Base-by-base conservation (phyloP, 345 rosid genomes). In the Gossypium australe region DNA sequence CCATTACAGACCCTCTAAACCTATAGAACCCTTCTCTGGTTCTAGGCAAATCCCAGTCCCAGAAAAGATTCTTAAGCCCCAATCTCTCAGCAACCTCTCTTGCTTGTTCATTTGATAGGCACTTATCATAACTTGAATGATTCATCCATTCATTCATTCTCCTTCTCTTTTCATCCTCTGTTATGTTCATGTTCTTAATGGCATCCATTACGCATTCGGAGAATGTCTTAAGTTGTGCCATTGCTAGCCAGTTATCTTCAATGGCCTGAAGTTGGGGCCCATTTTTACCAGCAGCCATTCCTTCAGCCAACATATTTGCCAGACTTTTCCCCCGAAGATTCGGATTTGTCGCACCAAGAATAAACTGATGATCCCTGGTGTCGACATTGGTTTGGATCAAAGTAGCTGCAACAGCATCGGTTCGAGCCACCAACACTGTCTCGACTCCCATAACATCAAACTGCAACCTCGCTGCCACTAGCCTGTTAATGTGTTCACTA, bases 11-110 rank as follows among this genome's bases (percentile, higher is more conserved):
- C 49, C 99, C 98, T 75, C 89, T 83, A 80, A 93, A 96, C 76
- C 99, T 79, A 70, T 96, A 93, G 76, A 96, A 93, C 52, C 99
- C 98, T 88, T 96, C 98, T 60, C 97, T 86, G 72, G 97, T 90
- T 81, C 99, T 82, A 0, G 99, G 92, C 78, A 96, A 79, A 83
- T 92, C 97, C 97, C 98, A 90, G 86, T 96, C 97, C 98, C 97
- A 96, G 84, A 90, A 96, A n/a, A 96, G 86, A 78, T 92, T 87
- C 2, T 83, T 81, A 34, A 90, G 79, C 12, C 97, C 98, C 44
- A 93, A 59, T 80, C 86, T 86, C 25, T 85, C 87, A 7, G 99
- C 92, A 49, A 92, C 53, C 82, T 88, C 97, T 2, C 91, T 78
- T 13, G 86, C 92, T 83, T 88, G 83, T 76, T 93, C 97, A 29